A percentile compares a stretch with the other conserved stretches of the same genome.
Evolutionary conservation across 208 protist species (phyloP).

Genomic region (Trypanosoma brucei): DNA sequence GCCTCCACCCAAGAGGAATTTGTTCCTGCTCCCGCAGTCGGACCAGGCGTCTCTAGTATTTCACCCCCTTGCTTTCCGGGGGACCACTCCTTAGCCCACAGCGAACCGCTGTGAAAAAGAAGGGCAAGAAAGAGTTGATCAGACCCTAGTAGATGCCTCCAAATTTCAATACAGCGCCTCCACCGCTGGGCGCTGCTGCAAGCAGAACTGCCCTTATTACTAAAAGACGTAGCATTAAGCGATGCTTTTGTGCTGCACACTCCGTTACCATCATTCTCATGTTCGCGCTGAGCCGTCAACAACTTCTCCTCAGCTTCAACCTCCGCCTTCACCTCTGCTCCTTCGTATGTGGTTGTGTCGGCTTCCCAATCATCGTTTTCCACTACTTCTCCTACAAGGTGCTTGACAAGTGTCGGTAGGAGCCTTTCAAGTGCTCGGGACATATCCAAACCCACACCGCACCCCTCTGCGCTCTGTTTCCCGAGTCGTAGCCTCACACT

Average conservation of each 20-base stretch:
- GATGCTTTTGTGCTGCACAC: too few relatives aligned
- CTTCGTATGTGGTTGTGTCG: neutral
- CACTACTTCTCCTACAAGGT: constrained; percentile 25
- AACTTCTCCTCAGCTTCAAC: too few relatives aligned
- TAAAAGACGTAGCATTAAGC: neutral
- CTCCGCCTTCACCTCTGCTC: too few relatives aligned
- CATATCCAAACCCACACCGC: constrained; percentile 3
- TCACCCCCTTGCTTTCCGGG: neutral
- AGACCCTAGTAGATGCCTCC: constrained; percentile 59
- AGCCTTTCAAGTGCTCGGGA: constrained; percentile 32
- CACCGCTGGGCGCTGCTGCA: constrained; percentile 35
- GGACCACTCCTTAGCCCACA: constrained; percentile 56
- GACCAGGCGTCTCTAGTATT: neutral
- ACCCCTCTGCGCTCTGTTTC: neutral
- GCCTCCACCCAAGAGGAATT: constrained; percentile 9
- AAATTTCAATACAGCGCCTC: constrained; percentile 51
- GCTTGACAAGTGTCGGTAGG: constrained; percentile 37
- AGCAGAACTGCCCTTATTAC: neutral
- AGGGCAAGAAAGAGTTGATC: constrained; percentile 60
- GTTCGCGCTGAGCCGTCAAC: too few relatives aligned
- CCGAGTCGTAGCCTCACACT: too few relatives aligned
- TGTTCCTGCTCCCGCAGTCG: neutral
- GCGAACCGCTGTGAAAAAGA: constrained; percentile 59
- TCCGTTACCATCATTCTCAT: too few relatives aligned
- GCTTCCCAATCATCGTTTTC: neutral